phyloP scores from a whole-genome alignment of 139 green algal species.

The Trebouxia sp. region DNA sequence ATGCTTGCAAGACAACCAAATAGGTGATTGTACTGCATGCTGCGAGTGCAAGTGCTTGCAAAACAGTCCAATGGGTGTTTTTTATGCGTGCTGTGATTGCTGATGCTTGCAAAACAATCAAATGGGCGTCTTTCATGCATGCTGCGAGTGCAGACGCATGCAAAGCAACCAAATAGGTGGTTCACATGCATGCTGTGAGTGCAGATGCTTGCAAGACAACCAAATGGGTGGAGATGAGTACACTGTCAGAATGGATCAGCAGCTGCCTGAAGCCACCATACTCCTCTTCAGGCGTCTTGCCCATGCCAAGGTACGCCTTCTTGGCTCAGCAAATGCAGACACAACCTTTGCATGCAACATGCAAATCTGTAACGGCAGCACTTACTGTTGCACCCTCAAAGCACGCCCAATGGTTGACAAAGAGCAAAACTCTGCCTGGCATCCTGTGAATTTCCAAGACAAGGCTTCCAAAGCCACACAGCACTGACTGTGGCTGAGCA shows the following conservation, averaged over 20 bases:
- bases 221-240: constrained; percentile 48
- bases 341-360: background rate
- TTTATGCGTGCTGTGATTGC: background rate
- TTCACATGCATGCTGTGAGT: background rate
- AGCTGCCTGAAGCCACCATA: constrained; percentile 76
- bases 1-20: constrained; percentile 35
- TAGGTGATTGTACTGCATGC: constrained; percentile 33
- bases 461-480: too few relatives aligned
- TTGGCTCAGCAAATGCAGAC: background rate
- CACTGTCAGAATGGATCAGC: constrained; percentile 65
- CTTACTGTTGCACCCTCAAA: too few relatives aligned
- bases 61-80: background rate
- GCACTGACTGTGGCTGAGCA: background rate
- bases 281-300: constrained; percentile 79
- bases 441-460: too few relatives aligned
- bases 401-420: too few relatives aligned
- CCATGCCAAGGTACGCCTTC: constrained; percentile 53
- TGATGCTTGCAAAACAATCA: background rate
- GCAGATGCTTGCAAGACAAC: constrained; percentile 34
- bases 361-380: background rate
- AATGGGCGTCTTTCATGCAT: too few relatives aligned
- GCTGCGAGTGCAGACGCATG: too few relatives aligned
- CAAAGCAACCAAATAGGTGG: too few relatives aligned
- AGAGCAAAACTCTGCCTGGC: too few relatives aligned
- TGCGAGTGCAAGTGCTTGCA: background rate